Evolutionary conservation across 2,329 filamentous ascomycete species (phyloP).

Genomic region (Xylariaceae sp.): DNA sequence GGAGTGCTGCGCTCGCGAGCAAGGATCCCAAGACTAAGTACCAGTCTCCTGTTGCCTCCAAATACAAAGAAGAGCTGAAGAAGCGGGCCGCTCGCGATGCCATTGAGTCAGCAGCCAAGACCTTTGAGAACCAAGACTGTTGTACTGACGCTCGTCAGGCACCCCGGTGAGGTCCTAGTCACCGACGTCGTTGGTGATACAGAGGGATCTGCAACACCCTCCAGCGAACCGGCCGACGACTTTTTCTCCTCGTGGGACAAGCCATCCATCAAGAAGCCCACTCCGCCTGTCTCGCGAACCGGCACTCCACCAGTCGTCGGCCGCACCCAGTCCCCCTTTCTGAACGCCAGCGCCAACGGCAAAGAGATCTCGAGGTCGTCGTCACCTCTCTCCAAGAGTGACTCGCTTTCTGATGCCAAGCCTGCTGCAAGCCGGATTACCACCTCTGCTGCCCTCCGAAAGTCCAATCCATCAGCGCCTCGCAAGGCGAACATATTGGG

Average conservation of each 20-base stretch:
- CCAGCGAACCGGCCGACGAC: constrained; percentile 76
- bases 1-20: constrained; percentile 86
- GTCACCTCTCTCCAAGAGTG: constrained; percentile 67
- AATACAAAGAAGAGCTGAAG: constrained; percentile 97
- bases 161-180: constrained; percentile 77
- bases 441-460: constrained; percentile 74
- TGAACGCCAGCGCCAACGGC: constrained; percentile 66
- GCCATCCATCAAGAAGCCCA: constrained; percentile 91
- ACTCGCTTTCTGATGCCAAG: constrained; percentile 46
- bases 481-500: constrained; percentile 82
- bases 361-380: constrained; percentile 70
- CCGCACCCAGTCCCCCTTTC: constrained; percentile 82
- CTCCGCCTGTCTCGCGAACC: constrained; percentile 84
- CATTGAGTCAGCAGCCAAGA: constrained; percentile 60
- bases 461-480: constrained; percentile 57
- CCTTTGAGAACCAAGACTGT: constrained; percentile 1
- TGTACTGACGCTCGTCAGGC: constrained; percentile 40
- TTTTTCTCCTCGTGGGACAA: constrained; percentile 99
- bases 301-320: constrained; percentile 75
- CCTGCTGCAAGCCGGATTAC: constrained; percentile 65
- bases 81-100: constrained; percentile 75
- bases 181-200: constrained; percentile 58
- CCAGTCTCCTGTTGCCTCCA: constrained; percentile 82
- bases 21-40: constrained; percentile 98
- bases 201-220: constrained; percentile 67